A percentile compares a stretch with the other conserved stretches of the same genome.
Evolutionary conservation across 1,284 basidiomycete genomes (phyloP).

Genomic region (Cystobasidium slooffiae): DNA sequence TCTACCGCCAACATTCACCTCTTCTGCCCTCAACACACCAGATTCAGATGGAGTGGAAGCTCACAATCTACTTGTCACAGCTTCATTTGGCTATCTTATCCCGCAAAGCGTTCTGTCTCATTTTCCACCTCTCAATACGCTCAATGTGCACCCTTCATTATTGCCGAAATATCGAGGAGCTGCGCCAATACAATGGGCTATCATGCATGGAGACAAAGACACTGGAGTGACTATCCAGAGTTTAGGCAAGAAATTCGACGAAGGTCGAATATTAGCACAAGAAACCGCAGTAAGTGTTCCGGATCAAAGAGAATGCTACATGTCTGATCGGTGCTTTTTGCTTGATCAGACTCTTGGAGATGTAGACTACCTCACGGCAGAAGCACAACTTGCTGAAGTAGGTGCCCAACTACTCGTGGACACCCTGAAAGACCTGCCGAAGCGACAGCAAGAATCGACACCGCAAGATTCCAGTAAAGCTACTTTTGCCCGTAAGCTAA

Average conservation of each 20-base stretch:
- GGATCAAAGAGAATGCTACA: neutral
- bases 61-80: conserved; percentile 74
- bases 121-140: conserved; percentile 68
- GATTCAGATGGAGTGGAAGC: neutral
- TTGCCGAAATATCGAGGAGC: conserved; percentile 88
- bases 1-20: conserved; percentile 1
- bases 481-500: conserved; percentile 69
- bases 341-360: conserved; percentile 62
- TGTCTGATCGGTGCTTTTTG: neutral
- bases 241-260: conserved; percentile 58
- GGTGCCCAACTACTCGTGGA: conserved; percentile 74
- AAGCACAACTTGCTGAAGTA: conserved; percentile 66
- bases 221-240: conserved; percentile 72
- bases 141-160: conserved; percentile 91
- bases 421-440: conserved; percentile 68
- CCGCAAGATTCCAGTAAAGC: conserved; percentile 61
- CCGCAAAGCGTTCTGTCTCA: conserved; percentile 68
- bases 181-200: conserved; percentile 85
- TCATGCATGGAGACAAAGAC: conserved; percentile 67
- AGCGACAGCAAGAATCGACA: conserved; percentile 61
- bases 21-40: neutral
- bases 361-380: conserved; percentile 64
- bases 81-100: conserved; percentile 90
- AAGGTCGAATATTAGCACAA: conserved; percentile 58
- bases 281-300: conserved; percentile 10